Evolutionary conservation across 2,329 filamentous ascomycete species (phyloP), one percentile per base, ranked within the genome.

Genomic region (Diaporthe capsici): DNA sequence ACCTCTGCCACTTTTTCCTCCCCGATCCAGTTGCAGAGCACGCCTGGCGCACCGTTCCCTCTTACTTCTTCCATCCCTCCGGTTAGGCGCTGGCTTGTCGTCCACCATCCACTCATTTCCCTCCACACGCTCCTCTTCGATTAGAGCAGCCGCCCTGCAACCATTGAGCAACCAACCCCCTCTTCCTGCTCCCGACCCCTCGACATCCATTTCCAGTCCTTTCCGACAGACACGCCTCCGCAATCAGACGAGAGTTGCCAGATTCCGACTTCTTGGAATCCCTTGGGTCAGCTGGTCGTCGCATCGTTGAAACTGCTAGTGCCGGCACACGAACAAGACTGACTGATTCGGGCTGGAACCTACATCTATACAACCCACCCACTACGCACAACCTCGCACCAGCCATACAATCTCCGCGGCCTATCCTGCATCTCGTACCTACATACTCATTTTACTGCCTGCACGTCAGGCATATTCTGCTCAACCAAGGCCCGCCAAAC

Each of bases 41-140:
- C 65, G 53, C 71, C 58, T 63, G 71, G 71, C 49, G 34, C 42
- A 76, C 75, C 67, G 75, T 77, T 75, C 76, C 74, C 75, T 76
- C 77, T 71, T 55, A 55, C 39, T 49, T 73, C 70, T 72, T 67
- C 75, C 67, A 65, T 75, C 51, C 49, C 75, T 74, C 71, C 72
- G 70, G 71, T 77, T 81, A 81, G 79, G 79, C 80, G 80, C 80
- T 80, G 79, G 79, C 77, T 78, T 77, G 76, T 79, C 77, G 76
- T 79, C 78, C 74, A 79, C 67, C 77, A 77, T 80, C 80, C 80
- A 81, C 78, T 79, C 78, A 78, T 78, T 78, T 78, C 70, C 72
- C 57, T 73, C 61, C 61, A 42, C 71, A 55, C 53, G 44, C 51
- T 72, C 39, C 74, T 63, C 28, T 71, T 49, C 71, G 20, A 75